These are phyloP conservation scores for Tulasnella calospora DNA, from an alignment of 768 basidiomycete species.

Conservation along the genomic window DNA sequence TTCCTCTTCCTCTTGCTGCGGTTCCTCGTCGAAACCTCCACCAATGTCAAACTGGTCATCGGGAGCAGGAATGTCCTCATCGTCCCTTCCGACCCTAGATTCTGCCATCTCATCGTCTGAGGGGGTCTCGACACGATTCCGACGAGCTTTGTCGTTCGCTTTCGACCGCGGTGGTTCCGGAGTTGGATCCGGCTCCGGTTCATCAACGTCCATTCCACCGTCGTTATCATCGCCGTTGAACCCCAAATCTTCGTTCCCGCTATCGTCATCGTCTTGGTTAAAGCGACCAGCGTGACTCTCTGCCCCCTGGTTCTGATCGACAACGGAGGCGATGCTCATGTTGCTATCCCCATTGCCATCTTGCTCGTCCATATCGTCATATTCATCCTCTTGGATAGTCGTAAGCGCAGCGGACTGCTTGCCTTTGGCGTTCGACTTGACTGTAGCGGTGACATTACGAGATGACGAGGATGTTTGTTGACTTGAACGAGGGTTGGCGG, in stretches of 20 bases:
- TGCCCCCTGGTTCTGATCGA: neutral
- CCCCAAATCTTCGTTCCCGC: constrained; percentile 19
- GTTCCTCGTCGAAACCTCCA: neutral
- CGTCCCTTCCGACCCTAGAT: neutral
- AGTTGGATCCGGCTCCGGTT: constrained; percentile 16
- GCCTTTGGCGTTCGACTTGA: neutral
- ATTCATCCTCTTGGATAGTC: neutral
- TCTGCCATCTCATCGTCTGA: constrained; percentile 17
- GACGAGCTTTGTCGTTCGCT: neutral
- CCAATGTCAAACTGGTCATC: constrained; percentile 1
- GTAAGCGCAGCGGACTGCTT: neutral
- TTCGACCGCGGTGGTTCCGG: neutral
- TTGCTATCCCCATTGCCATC: constrained; percentile 20
- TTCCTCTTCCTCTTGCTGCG: neutral
- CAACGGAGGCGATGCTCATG: constrained; percentile 12
- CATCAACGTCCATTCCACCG: constrained; percentile 7
- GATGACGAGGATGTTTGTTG: neutral
- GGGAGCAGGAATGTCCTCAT: neutral
- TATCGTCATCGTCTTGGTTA: constrained; percentile 20
- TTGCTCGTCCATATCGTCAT: neutral
- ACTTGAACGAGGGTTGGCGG: neutral
- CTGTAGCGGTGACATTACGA: neutral
- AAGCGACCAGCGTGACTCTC: neutral
- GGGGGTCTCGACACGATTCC: neutral
- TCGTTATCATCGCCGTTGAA: constrained; percentile 12